phyloP scores from a whole-genome alignment of 345 rosid genomes.

The Pistacia atlantica region DNA sequence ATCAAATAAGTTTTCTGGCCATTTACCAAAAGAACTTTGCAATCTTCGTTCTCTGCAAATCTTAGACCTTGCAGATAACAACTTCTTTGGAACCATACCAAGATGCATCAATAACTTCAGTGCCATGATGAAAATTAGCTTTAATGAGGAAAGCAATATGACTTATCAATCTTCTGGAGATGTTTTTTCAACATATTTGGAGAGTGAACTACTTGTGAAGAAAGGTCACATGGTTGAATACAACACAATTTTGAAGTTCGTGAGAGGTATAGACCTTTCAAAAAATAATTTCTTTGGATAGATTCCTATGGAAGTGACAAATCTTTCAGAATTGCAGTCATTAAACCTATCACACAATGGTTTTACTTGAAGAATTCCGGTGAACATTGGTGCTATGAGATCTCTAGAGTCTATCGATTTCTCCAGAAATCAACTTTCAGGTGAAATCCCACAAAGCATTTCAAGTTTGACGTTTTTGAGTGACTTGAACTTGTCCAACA shows the following conservation, averaged over 20 bases:
- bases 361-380: background rate
- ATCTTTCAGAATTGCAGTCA: background rate
- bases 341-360: conserved; percentile 21
- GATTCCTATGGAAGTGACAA: conserved; percentile 1
- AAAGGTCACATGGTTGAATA: background rate
- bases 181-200: background rate
- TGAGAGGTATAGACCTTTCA: background rate
- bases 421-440: conserved; percentile 14
- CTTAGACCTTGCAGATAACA: background rate
- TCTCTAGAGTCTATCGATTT: too few species aligned
- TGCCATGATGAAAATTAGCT: too few species aligned
- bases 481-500: background rate
- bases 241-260: background rate
- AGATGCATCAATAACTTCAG: background rate
- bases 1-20: conserved; percentile 17
- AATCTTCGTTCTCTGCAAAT: background rate
- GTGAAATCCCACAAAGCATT: conserved; percentile 18
- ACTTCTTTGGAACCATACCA: background rate
- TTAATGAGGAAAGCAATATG: too few species aligned
- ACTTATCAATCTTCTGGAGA: too few species aligned
- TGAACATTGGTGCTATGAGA: background rate
- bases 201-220: background rate
- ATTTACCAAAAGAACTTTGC: background rate
- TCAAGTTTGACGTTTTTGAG: background rate
- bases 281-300: conserved; percentile 8